phyloP scores from a whole-genome alignment of 805 yeast genomes.

The Starmerella stigmatis region DNA sequence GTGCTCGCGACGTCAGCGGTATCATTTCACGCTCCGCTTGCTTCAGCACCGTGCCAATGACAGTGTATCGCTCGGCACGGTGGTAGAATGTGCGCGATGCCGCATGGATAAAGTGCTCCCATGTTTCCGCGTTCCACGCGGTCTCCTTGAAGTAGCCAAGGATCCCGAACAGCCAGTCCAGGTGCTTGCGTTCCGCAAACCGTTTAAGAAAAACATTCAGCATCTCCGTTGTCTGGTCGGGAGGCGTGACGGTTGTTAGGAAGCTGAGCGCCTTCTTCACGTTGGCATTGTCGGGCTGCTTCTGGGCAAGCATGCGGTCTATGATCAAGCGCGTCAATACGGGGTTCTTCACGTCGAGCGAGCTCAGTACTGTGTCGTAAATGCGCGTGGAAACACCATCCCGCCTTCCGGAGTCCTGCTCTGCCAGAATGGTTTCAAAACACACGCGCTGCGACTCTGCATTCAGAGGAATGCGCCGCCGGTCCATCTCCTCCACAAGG shows the following conservation, averaged over 20 bases:
- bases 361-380: constrained; percentile 1
- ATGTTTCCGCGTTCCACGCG: constrained; percentile 13
- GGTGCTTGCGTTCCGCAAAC: constrained; percentile 13
- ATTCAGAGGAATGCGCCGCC: constrained; percentile 15
- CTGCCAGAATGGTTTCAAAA: constrained; percentile 5
- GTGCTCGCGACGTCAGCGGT: constrained; percentile 15
- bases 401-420: not conserved
- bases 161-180: constrained; percentile 22
- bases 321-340: constrained; percentile 8
- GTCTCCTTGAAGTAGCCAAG: constrained; percentile 12
- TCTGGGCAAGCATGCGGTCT: constrained; percentile 4
- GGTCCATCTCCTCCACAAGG: constrained; percentile 22
- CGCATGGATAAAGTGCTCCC: constrained; percentile 15
- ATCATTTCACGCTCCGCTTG: constrained; percentile 14
- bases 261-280: constrained; percentile 13
- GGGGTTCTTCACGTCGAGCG: constrained; percentile 10
- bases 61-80: constrained; percentile 2
- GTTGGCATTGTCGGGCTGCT: constrained; percentile 9
- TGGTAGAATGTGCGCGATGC: constrained; percentile 5
- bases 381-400: not conserved
- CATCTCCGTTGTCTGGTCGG: constrained; percentile 5
- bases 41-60: constrained; percentile 19
- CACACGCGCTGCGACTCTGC: constrained; percentile 11
- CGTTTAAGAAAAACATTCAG: constrained; percentile 13
- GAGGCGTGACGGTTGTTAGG: not conserved